Evolutionary conservation across 2,329 filamentous ascomycete genomes (phyloP), one percentile per base, ranked within the genome.

Genomic region (Talaromyces islandicus): DNA sequence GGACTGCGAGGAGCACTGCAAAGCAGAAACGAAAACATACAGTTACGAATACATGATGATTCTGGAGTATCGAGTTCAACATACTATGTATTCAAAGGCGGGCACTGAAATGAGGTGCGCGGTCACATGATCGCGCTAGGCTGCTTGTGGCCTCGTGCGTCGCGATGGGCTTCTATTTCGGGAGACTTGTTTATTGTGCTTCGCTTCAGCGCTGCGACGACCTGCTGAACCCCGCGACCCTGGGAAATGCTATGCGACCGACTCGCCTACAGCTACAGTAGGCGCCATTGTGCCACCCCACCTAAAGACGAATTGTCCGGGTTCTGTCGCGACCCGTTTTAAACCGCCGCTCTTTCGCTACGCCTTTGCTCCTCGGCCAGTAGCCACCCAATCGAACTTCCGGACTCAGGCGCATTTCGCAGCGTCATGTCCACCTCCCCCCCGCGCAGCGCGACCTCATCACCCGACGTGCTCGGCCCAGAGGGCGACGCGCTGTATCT

Each of bases 401-500:
- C 41, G 19, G 17, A n/a, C 9, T 24, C 43, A 19, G 4, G 19
- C 19, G n/a, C 43, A 24, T 24, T 3, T 27, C 25, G 25, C 25
- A 29, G 51, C 54, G 50, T n/a, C 38, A 61, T 61, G 59, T 58
- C 55, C 56, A 54, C 55, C 60, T 73, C 75, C 69, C 69, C 68
- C 59, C 70, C 70, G 60, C 71, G 69, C 65, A 75, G 69, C 62
- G 60, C 67, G 56, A 77, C 69, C 64, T 77, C 75, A 61, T 78
- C 75, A 48, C 75, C 75, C 52, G 75, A 78, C 69, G 69, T 76
- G 57, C 69, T 78, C 60, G 75, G 71, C 27, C 75, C 75, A 53
- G 70, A 75, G 62, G 75, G 74, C 59, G 74, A 78, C 64, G 71
- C 69, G 38, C 71, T 76, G 21, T 77, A 76, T 64, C 65, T 78